A percentile compares a stretch with the other conserved stretches of the same genome.
Evolutionary conservation across 495 filamentous ascomycete species (phyloP).

Genomic region (Neurospora africana): DNA sequence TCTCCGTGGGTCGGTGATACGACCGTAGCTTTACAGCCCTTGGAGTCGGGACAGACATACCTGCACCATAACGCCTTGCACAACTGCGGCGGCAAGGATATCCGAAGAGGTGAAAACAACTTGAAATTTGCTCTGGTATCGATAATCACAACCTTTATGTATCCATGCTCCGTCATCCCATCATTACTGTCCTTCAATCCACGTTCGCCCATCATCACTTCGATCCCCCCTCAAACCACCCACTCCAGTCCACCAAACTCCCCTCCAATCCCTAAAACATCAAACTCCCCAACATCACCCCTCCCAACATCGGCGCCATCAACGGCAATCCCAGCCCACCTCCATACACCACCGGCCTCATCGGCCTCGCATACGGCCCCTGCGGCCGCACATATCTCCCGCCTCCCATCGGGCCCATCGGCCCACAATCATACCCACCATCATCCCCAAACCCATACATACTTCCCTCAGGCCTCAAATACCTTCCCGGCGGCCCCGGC

Average conservation of each 20-base stretch:
- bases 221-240: too few relatives aligned
- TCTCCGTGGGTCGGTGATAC: too few relatives aligned
- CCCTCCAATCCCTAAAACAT: slow-evolving; percentile 9
- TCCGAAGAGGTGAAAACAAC: too few relatives aligned
- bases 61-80: too few relatives aligned
- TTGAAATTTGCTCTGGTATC: not conserved
- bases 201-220: not conserved
- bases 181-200: not conserved
- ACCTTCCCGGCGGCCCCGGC: slow-evolving; percentile 7
- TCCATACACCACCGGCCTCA: not conserved
- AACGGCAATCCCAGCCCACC: not conserved
- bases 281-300: not conserved
- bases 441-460: slow-evolving; percentile 19
- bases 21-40: too few relatives aligned
- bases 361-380: slow-evolving; percentile 2
- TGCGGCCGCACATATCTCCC: slow-evolving; percentile 8
- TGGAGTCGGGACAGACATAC: too few relatives aligned
- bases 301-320: slow-evolving; percentile 5
- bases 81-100: too few relatives aligned
- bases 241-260: slow-evolving; percentile 4
- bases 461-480: slow-evolving; percentile 14
- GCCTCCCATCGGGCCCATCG: slow-evolving; percentile 12
- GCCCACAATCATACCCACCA: slow-evolving; percentile 15
- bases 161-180: not conserved
- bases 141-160: not conserved